A percentile compares a stretch with the other conserved stretches of the same genome.
These are phyloP conservation scores for Odonthalia washingtoniensis DNA, from an alignment of 31 red algal species.

Conservation along the genomic window DNA sequence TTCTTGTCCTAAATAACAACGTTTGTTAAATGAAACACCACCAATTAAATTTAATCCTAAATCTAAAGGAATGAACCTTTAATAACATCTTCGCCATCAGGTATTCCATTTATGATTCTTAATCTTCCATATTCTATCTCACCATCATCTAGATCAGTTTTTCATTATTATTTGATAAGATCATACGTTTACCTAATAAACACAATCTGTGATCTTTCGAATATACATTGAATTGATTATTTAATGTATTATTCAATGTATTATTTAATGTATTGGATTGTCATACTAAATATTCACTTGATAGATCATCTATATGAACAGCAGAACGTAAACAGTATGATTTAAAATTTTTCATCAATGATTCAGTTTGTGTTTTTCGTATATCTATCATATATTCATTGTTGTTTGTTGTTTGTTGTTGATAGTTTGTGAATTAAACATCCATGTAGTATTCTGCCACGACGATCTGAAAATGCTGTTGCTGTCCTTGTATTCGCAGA, in stretches of 20 bases:
- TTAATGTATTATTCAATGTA: no score
- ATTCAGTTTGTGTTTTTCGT: background rate
- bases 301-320: conserved; percentile 33
- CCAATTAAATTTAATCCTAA: no score
- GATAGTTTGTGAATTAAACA: conserved; percentile 32
- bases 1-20: conserved; percentile 99
- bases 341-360: conserved; percentile 47
- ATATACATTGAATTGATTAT: background rate
- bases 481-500: conserved; percentile 2
- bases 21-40: conserved; percentile 91
- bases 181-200: conserved; percentile 31
- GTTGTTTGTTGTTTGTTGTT: no score
- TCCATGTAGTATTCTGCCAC: conserved; percentile 70
- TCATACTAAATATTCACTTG: conserved; percentile 28
- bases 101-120: conserved; percentile 30
- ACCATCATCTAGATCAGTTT: background rate
- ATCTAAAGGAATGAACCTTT: conserved; percentile 76
- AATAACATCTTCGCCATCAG: conserved; percentile 48
- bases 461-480: conserved; percentile 59
- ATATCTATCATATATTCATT: conserved; percentile 65
- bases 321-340: conserved; percentile 47
- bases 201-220: conserved; percentile 37
- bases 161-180: background rate
- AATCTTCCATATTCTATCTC: conserved; percentile 5
- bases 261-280: background rate